Conservation (phyloP, 2,329 filamentous ascomycete genomes). For the Exophiala mesophila region DNA sequence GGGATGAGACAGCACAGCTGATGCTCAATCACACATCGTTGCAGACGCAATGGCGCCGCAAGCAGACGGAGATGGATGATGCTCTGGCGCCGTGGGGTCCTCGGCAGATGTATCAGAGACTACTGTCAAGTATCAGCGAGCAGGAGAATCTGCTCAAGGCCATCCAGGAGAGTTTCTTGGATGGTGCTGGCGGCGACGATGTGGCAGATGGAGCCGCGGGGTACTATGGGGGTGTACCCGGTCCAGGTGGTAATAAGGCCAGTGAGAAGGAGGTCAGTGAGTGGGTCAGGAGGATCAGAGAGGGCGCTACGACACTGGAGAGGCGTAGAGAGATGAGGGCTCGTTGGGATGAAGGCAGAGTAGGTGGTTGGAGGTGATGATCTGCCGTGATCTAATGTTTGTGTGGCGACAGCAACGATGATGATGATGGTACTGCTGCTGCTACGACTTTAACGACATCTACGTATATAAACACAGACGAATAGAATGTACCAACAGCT, state of each 20-base stretch:
- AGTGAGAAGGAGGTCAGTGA: conserved; percentile 79
- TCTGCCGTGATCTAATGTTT: no score
- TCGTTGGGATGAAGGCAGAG: conserved; percentile 91
- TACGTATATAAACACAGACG: no score
- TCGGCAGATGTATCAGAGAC: conserved; percentile 75
- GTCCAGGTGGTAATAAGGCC: conserved; percentile 38
- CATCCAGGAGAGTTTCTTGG: conserved; percentile 89
- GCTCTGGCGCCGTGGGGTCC: conserved; percentile 81
- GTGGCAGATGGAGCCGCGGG: conserved; percentile 39
- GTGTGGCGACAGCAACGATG: no score
- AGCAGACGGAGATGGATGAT: conserved; percentile 82
- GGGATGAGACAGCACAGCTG: conserved; percentile 70
- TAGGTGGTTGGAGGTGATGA: conserved; percentile 91
- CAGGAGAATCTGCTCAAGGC: conserved; percentile 76
- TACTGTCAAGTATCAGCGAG: conserved; percentile 72
- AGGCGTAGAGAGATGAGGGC: conserved; percentile 80
- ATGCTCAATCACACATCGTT: conserved; percentile 78
- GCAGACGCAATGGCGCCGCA: conserved; percentile 86
- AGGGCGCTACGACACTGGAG: conserved; percentile 73
- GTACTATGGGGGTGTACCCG: conserved; percentile 1
- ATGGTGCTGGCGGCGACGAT: conserved; percentile 44
- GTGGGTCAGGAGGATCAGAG: conserved; percentile 76
- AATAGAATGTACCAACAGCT: no score
- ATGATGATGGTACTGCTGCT: no score
- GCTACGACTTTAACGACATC: no score